These are phyloP conservation scores for Trichoderma asperelloides DNA, from an alignment of 495 filamentous ascomycete genomes.

Conservation along the genomic window DNA sequence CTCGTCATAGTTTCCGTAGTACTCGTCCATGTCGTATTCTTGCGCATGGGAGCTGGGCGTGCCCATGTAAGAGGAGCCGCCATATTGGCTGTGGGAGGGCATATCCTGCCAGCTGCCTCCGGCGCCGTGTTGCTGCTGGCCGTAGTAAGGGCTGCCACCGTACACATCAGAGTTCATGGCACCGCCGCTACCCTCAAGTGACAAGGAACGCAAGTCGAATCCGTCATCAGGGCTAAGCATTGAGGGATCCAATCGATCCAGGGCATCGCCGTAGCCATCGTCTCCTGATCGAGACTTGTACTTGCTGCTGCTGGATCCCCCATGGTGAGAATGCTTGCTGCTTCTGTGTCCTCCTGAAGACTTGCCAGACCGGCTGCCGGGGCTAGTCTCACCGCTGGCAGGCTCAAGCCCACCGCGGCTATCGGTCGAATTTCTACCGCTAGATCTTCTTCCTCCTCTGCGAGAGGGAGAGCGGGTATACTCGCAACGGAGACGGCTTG, in stretches of 20 bases:
- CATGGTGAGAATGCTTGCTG: not conserved
- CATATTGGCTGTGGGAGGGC: not conserved
- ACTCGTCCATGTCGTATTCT: not conserved
- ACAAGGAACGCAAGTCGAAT: not conserved
- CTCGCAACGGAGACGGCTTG: slow-evolving; percentile 4
- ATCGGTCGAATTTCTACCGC: slow-evolving; percentile 1
- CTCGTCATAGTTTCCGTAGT: slow-evolving; percentile 1
- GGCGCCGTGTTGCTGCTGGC: not conserved
- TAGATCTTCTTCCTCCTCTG: not conserved
- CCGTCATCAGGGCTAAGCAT: not conserved
- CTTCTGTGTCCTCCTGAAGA: not conserved
- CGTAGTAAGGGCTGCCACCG: not conserved
- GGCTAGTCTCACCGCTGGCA: not conserved
- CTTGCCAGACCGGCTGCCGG: slow-evolving; percentile 1
- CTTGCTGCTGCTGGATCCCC: not conserved
- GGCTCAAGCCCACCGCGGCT: not conserved
- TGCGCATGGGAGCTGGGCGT: not conserved
- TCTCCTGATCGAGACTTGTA: not conserved
- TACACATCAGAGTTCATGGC: not conserved
- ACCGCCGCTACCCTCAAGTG: not conserved
- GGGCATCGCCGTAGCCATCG: not conserved
- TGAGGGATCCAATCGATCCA: not conserved
- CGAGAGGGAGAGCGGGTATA: slow-evolving; percentile 6
- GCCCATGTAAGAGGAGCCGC: not conserved
- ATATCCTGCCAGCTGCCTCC: not conserved